These are phyloP conservation scores for Candida ulmi DNA, from an alignment of 805 yeast genomes.

Conservation along the genomic window DNA sequence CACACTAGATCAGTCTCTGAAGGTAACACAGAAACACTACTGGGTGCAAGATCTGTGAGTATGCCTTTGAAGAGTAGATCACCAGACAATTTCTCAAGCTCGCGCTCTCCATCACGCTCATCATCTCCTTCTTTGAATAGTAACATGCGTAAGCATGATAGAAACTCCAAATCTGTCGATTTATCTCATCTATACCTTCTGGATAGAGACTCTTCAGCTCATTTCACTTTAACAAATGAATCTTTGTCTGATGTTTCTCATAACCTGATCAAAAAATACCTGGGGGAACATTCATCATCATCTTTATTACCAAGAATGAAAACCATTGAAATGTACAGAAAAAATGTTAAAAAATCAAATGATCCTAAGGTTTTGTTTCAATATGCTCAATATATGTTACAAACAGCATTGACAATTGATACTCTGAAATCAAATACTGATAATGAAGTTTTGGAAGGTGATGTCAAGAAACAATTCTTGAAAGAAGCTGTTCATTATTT, in stretches of 20 bases:
- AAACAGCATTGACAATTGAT: conserved; percentile 68
- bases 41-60: conserved; percentile 19
- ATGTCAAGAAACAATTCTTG: conserved; percentile 50
- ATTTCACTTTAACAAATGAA: conserved; percentile 33
- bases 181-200: conserved; percentile 35
- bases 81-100: not conserved
- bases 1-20: conserved; percentile 8
- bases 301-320: conserved; percentile 68
- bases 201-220: conserved; percentile 27
- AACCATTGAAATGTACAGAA: conserved; percentile 81
- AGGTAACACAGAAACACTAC: conserved; percentile 15
- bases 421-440: conserved; percentile 3
- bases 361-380: conserved; percentile 87
- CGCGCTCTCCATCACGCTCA: conserved; percentile 8
- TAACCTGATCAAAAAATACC: conserved; percentile 42
- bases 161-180: conserved; percentile 32
- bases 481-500: conserved; percentile 74
- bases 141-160: conserved; percentile 7
- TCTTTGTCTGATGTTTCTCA: conserved; percentile 47
- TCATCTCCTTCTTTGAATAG: conserved; percentile 9
- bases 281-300: conserved; percentile 41
- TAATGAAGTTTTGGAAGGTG: conserved; percentile 28
- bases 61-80: conserved; percentile 4
- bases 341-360: conserved; percentile 76
- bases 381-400: conserved; percentile 86